Evolutionary conservation across 2,329 filamentous ascomycete genomes (phyloP), one percentile per base, ranked within the genome.

Genomic region (Colletotrichum tropicicola): DNA sequence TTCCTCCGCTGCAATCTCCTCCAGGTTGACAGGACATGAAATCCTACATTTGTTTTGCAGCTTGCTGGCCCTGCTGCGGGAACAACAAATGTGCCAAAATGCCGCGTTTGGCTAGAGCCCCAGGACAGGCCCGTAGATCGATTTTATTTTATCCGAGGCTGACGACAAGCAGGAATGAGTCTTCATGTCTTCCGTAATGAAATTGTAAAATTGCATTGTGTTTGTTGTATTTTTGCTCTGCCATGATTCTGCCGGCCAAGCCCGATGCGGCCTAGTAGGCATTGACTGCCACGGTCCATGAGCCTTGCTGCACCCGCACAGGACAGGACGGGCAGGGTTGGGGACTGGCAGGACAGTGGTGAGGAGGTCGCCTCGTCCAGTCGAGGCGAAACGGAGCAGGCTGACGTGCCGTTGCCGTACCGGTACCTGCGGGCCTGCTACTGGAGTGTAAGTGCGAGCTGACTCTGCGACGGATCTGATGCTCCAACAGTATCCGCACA

Each of bases 21-120:
- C 39, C 59, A 59, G 30, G 27, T 37, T 39, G 54, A 53, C 21
- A 39, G 37, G 21, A 25, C 23, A 13, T 28, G 35, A 37, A 39
- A 17, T 44, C n/a, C n/a, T 49, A 28, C 48, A 52, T 35, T 53
- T 35, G 19, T 59, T 53, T 63, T 64, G 44, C 28, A 49, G 43
- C 56, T 44, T 21, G 57, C 57, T 45, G 61, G 49, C 49, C 17
- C 54, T 23, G 59, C 41, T 44, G 49, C 28, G 56, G 57, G 21
- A 51, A 55, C 25, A 60, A 30, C 30, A 28, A 56, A 55, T 48
- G 49, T 30, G 49, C 37, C 55, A 60, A 54, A 60, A 64, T 54
- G 60, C 60, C 60, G 48, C 60, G 60, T 53, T 48, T 60, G 55
- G 56, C 55, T 54, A 53, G 56, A 15, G n/a, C 39, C 25, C 23